Evolutionary conservation across 2,329 filamentous ascomycete species (phyloP).

Genomic region (Phyllosticta capitalensis): DNA sequence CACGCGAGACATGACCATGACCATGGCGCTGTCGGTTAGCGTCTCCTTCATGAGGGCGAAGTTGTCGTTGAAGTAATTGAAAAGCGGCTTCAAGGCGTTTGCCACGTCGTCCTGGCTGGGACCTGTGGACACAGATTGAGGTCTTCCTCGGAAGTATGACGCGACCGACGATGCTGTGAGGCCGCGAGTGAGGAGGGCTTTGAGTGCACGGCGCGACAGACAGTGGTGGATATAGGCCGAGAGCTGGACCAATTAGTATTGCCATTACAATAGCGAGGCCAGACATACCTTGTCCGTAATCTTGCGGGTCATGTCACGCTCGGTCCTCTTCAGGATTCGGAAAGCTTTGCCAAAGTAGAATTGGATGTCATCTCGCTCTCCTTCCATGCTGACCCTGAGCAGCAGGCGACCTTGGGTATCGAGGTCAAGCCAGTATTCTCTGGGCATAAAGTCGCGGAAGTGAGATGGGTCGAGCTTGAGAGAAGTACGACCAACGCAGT

Average conservation of each 20-base stretch:
- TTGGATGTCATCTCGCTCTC: conserved; percentile 94
- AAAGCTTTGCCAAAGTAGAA: conserved; percentile 99
- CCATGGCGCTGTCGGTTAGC: conserved; percentile 90
- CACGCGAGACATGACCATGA: conserved; percentile 91
- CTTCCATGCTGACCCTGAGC: conserved; percentile 94
- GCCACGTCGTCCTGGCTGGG: conserved; percentile 66
- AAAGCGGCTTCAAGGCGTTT: conserved; percentile 72
- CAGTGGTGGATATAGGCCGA: conserved; percentile 87
- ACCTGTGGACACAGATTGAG: conserved; percentile 40
- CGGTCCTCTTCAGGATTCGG: conserved; percentile 84
- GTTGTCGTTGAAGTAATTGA: conserved; percentile 95
- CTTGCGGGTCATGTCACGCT: conserved; percentile 95
- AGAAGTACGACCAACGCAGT: conserved; percentile 93
- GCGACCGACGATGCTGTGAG: conserved; percentile 65
- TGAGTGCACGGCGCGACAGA: conserved; percentile 72
- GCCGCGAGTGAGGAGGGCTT: conserved; percentile 62
- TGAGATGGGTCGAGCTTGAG: conserved; percentile 96
- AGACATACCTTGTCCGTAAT: conserved; percentile 84
- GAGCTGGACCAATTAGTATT: conserved; percentile 47
- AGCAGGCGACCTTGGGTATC: conserved; percentile 88
- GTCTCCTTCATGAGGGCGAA: conserved; percentile 99
- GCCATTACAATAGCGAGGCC: background rate
- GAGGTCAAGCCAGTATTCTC: conserved; percentile 95
- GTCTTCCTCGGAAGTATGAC: conserved; percentile 51
- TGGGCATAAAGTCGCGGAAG: conserved; percentile 89